These are phyloP conservation scores for Pythium phragmitis DNA, from an alignment of 352 stramenopile genomes.

Conservation along the genomic window DNA sequence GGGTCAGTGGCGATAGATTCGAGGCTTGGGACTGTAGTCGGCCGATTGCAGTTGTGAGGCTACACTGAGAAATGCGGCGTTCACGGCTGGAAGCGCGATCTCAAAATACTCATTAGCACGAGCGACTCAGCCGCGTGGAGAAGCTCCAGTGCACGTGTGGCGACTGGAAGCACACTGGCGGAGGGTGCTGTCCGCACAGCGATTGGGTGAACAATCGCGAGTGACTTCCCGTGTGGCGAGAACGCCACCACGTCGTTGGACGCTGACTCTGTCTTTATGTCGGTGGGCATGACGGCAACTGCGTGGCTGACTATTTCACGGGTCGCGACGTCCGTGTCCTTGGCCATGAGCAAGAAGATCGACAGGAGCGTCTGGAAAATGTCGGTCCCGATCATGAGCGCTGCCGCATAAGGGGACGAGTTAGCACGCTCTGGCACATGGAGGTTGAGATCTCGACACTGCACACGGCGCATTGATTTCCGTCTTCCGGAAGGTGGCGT, in stretches of 20 bases:
- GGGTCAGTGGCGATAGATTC: conserved; percentile 44
- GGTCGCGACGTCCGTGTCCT: too few relatives aligned
- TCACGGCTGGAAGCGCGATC: conserved; percentile 6
- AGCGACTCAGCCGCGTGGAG: conserved; percentile 12
- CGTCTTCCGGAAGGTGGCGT: background rate
- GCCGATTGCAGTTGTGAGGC: conserved; percentile 22
- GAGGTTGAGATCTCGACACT: conserved; percentile 18
- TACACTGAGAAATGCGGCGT: background rate
- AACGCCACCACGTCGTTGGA: too few relatives aligned
- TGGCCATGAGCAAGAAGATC: too few relatives aligned
- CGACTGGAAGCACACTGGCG: background rate
- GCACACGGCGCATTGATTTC: conserved; percentile 10
- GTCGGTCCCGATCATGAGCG: conserved; percentile 17
- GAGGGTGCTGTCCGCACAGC: background rate
- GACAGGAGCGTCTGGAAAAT: background rate
- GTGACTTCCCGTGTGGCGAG: too few relatives aligned
- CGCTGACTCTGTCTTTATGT: too few relatives aligned
- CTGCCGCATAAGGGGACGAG: conserved; percentile 7
- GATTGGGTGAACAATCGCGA: background rate
- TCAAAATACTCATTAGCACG: conserved; percentile 24
- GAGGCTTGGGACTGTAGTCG: conserved; percentile 47
- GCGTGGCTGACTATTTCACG: too few relatives aligned
- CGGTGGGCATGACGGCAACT: too few relatives aligned
- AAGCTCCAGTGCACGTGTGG: conserved; percentile 6
- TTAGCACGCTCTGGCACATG: conserved; percentile 26